Base-by-base conservation (phyloP, 2,329 filamentous ascomycete species). In the Arthroderma uncinatum region DNA sequence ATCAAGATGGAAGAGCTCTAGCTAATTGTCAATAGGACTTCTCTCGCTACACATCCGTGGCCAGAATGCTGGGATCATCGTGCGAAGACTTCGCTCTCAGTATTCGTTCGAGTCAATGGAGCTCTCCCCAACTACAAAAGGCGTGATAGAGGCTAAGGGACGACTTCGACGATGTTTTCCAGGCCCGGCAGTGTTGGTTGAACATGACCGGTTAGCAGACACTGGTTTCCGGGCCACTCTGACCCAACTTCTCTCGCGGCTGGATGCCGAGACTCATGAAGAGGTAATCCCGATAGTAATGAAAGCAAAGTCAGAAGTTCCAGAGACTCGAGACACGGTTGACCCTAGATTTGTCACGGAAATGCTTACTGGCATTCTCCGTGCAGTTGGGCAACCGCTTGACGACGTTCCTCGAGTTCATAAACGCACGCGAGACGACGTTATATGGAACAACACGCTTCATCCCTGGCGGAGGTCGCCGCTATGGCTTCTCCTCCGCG, bases 371-470 rank as follows among this genome's bases (percentile, higher is more conserved):
- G 71, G 70, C 0, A 67, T 78, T 3, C 62, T 80, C 3, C 62
- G 67, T 21, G 69, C 72, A 2, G 56, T 75, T 1, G 78, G 78
- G 0, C 48, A 64, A 10, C 57, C 65, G 0, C 59, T 60, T 7
- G 12, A 60, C 1, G 62, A n/a, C n/a, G n/a, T 63, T 0, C 6
- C 47, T 0, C 64, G 66, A 0, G 70, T 82, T 23, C 68, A 61
- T 42, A 83, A 83, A 59, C 68, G 76, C 44, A 78, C 76, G 0
- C 73, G 77, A 1, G 79, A 82, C 42, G 78, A 82, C 5, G 71
- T 81, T 1, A 59, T 78, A 2, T 80, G 70, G 67, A 59, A 63
- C 1, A 56, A 62, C 57, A 59, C 58, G 16, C 59, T 60, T 1
- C 30, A 57, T 1, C 76, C 76, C 0, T 82, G 79, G 80, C 68